Conservation (phyloP, 805 yeast species). For the Brettanomyces sp. region DNA sequence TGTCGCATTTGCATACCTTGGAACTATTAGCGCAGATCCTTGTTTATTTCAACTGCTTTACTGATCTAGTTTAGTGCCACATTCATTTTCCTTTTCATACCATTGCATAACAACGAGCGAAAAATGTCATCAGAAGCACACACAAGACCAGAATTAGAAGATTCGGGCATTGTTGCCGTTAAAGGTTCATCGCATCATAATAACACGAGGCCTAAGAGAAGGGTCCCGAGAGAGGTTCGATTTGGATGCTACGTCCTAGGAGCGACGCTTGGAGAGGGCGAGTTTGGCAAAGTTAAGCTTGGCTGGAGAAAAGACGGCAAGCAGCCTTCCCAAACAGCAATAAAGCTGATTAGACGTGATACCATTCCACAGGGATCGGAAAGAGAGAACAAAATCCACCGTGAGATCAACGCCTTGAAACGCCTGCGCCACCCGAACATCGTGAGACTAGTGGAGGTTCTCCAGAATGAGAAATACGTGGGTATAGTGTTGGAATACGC, state of each 20-base stretch:
- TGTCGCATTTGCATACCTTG: too few species aligned
- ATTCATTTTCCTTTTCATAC: too few species aligned
- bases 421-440: constrained; percentile 88
- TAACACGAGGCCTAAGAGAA: neutral
- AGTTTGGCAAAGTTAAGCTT: constrained; percentile 92
- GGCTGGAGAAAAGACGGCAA: constrained; percentile 89
- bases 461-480: constrained; percentile 88
- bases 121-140: too few species aligned
- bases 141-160: too few species aligned
- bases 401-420: constrained; percentile 88
- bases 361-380: constrained; percentile 80
- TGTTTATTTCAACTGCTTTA: too few species aligned
- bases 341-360: constrained; percentile 82
- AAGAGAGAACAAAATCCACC: constrained; percentile 78
- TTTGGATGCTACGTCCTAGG: constrained; percentile 90
- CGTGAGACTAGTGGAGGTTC: constrained; percentile 81
- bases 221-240: constrained; percentile 54
- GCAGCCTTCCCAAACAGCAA: constrained; percentile 81
- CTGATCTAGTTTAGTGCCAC: too few species aligned
- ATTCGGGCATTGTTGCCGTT: too few species aligned
- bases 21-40: too few species aligned
- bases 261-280: constrained; percentile 94
- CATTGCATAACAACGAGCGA: too few species aligned
- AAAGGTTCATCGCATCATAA: neutral
- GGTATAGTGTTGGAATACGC: constrained; percentile 97